Conservation (phyloP, 331 rosid species). For the Malus hybrid region DNA sequence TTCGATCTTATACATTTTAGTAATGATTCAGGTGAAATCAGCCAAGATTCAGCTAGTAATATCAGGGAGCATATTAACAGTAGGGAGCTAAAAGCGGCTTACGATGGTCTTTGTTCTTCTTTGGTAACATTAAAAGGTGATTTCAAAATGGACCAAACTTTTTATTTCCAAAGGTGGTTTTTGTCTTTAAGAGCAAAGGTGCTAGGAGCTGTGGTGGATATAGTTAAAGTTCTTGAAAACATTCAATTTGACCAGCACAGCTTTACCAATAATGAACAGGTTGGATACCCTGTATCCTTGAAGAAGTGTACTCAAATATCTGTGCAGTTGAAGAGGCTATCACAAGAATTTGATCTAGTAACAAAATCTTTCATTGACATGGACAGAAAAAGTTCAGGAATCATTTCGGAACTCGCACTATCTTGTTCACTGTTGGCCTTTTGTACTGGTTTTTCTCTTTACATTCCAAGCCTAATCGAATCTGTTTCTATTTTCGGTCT, state of each 20-base stretch:
- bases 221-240: conserved; percentile 22
- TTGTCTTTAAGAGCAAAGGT: conserved; percentile 43
- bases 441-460: conserved; percentile 34
- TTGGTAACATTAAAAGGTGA: conserved; percentile 35
- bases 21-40: conserved; percentile 10
- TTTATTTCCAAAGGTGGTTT: conserved; percentile 62
- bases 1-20: conserved; percentile 2
- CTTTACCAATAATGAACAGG: background rate
- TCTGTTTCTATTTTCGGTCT: background rate
- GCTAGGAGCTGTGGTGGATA: conserved; percentile 25
- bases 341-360: conserved; percentile 44
- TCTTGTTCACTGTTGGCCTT: conserved; percentile 55
- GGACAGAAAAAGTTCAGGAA: conserved; percentile 34
- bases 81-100: conserved; percentile 32
- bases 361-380: conserved; percentile 43
- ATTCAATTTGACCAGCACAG: conserved; percentile 10
- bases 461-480: conserved; percentile 20
- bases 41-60: conserved; percentile 10
- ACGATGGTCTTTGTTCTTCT: conserved; percentile 35
- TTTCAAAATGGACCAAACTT: conserved; percentile 20
- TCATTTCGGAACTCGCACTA: conserved; percentile 40
- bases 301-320: conserved; percentile 30
- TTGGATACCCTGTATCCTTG: conserved; percentile 14
- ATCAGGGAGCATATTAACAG: conserved; percentile 6
- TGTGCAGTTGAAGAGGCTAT: conserved; percentile 25